Evolutionary conservation across 2,329 filamentous ascomycete genomes (phyloP).

Genomic region (Cyphellophora europaea): DNA sequence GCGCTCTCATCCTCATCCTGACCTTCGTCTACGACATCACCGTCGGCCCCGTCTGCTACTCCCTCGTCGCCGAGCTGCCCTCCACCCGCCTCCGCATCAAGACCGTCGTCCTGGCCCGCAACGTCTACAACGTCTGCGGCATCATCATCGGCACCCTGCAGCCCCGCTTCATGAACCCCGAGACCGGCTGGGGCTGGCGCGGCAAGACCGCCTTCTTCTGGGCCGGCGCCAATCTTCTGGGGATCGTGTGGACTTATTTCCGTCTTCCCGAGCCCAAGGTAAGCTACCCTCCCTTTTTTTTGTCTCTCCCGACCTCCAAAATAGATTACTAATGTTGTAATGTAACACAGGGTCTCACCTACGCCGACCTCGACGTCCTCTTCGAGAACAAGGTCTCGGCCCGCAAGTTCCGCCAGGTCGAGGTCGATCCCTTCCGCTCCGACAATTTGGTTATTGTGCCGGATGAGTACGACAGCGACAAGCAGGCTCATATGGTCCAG

Average conservation of each 20-base stretch:
- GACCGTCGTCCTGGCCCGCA: slow-evolving; percentile 44
- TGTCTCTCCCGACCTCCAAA: neutral
- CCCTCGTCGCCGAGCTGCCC: slow-evolving; percentile 43
- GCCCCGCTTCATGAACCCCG: slow-evolving; percentile 27
- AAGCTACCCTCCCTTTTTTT: slow-evolving; percentile 44
- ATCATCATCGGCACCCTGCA: slow-evolving; percentile 25
- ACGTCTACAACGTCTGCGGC: slow-evolving; percentile 38
- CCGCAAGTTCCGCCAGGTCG: slow-evolving; percentile 27
- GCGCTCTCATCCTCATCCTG: slow-evolving; percentile 43
- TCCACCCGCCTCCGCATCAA: slow-evolving; percentile 46
- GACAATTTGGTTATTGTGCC: slow-evolving; percentile 17
- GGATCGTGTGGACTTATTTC: slow-evolving; percentile 33
- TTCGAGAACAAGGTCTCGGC: slow-evolving; percentile 31
- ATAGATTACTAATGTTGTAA: neutral
- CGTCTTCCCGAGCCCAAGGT: slow-evolving; percentile 31
- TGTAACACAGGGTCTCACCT: slow-evolving; percentile 23
- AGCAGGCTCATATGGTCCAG: neutral
- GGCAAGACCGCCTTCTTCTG: slow-evolving; percentile 32
- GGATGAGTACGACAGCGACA: slow-evolving; percentile 11
- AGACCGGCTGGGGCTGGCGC: slow-evolving; percentile 27
- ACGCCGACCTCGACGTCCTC: slow-evolving; percentile 32
- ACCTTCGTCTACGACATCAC: slow-evolving; percentile 47
- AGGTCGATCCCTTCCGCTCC: slow-evolving; percentile 20
- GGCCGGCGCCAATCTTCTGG: slow-evolving; percentile 25
- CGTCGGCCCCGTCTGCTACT: slow-evolving; percentile 46